A percentile compares a stretch with the other conserved stretches of the same genome.
phyloP scores from a whole-genome alignment of 129 eudicot species.

The Pulicaria dysenterica region DNA sequence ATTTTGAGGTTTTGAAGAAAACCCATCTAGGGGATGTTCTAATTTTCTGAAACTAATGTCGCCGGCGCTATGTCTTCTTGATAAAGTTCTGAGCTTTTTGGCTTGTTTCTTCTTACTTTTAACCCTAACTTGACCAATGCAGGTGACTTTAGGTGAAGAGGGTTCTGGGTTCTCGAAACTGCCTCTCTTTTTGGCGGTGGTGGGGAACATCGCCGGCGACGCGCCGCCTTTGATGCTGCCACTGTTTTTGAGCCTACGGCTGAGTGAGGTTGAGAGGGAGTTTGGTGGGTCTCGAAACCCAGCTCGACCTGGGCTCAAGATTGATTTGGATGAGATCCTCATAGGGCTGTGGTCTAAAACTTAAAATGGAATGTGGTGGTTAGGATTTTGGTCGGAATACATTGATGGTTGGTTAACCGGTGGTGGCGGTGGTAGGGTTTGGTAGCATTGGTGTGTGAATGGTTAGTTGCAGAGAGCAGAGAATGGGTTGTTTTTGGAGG shows the following conservation, averaged over 20 bases:
- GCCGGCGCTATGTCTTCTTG: slow-evolving; percentile 52
- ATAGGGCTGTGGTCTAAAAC: slow-evolving; percentile 22
- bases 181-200: slow-evolving; percentile 49
- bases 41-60: slow-evolving; percentile 57
- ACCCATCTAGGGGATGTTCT: slow-evolving; percentile 37
- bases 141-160: slow-evolving; percentile 90
- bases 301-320: slow-evolving; percentile 76
- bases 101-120: slow-evolving; percentile 71
- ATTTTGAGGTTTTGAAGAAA: slow-evolving; percentile 15
- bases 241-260: slow-evolving; percentile 65
- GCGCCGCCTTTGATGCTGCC: slow-evolving; percentile 73
- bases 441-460: slow-evolving; percentile 3
- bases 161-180: slow-evolving; percentile 84
- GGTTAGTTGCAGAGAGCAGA: slow-evolving; percentile 19
- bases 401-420: slow-evolving; percentile 19
- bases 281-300: slow-evolving; percentile 42
- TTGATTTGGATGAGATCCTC: slow-evolving; percentile 69
- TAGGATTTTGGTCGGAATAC: slow-evolving; percentile 1
- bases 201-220: slow-evolving; percentile 68
- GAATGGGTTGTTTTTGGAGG: slow-evolving; percentile 20
- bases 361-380: slow-evolving; percentile 8
- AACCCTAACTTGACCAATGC: slow-evolving; percentile 92
- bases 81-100: slow-evolving; percentile 52
- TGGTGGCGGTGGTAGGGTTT: neutral
- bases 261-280: slow-evolving; percentile 70